Base-by-base conservation (phyloP, 75 land plant genomes). In the Pseudotsuga menziesii region DNA sequence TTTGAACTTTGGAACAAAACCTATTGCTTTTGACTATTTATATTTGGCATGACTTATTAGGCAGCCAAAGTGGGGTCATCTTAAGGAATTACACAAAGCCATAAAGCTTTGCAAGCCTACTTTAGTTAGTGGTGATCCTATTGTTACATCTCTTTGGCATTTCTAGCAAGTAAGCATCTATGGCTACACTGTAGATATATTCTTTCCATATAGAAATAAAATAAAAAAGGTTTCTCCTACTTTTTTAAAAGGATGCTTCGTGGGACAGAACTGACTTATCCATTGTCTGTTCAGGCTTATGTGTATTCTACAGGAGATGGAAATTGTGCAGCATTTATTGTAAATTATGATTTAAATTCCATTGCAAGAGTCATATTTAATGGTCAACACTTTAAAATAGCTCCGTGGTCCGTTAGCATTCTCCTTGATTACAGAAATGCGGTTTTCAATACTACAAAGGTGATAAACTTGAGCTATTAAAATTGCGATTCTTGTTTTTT, bases 361-460 rank as follows among this genome's bases (percentile, higher is more conserved):
- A 62, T 74, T 36, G 88, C 77, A 17, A 88, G 79, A 23, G 83
- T 91, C 5, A 73, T 77, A 5, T 94, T 90, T 48, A 56, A 74
- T 41, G 83, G 77, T 23, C 32, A 27, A 41, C 72, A 73, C 0
- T 94, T 83, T 73, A 75, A 81, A 55, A 74, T 94, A 71, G 94
- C 97, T 56, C 80, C 94, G 39, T 94, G 97, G 97, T 91, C 97
- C 54, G 82, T 94, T 78, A 91, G 92, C 79, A 91, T 94, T 44
- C 88, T 94, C 39, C 97, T 92, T 62, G 94, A 89, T 75, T 94
- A 94, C 89, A 86, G 82, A 66, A 88, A 77, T 63, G 91, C 61
- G 55, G 80, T 80, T 39, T 89, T 84, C 84, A 94, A 91, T 77
- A 88, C 94, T 35, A 89, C 94, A 61, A 83, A 78, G 87, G 94